Percentiles rank a stretch among this genome's conserved stretches.
Conservation (phyloP, 306 rosid genomes). For the Cicer arietinum region DNA sequence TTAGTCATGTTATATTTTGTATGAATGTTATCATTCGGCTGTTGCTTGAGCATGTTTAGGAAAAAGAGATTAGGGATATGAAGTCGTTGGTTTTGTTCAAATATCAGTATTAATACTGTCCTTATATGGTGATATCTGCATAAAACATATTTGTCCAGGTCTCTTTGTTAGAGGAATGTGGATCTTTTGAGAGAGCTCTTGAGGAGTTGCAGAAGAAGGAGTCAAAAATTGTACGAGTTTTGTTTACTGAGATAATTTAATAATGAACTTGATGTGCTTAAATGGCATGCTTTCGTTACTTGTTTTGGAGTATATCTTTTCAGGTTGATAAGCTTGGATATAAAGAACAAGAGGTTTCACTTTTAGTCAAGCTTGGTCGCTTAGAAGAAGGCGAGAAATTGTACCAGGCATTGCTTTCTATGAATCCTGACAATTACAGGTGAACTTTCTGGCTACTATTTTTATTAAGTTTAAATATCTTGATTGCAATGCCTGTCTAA, state of each 20-base stretch:
- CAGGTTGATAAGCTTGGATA: conserved; percentile 83
- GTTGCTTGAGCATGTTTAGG: conserved; percentile 13
- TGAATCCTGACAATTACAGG: conserved; percentile 96
- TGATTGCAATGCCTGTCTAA: conserved; percentile 22
- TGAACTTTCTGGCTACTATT: conserved; percentile 42
- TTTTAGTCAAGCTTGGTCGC: conserved; percentile 79
- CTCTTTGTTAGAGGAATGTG: conserved; percentile 85
- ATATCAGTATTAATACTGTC: conserved; percentile 1
- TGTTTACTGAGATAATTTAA: conserved; percentile 36
- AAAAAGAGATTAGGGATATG: neutral
- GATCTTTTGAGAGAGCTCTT: conserved; percentile 72
- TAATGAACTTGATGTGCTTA: conserved; percentile 37
- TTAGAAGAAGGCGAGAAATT: conserved; percentile 75
- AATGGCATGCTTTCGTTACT: conserved; percentile 39
- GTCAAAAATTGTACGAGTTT: conserved; percentile 67
- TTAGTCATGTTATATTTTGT: conserved; percentile 28
- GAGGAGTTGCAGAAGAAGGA: conserved; percentile 81
- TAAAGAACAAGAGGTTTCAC: conserved; percentile 89
- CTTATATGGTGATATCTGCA: conserved; percentile 35
- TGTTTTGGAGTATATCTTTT: conserved; percentile 39
- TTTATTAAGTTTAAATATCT: conserved; percentile 27
- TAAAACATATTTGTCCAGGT: conserved; percentile 57
- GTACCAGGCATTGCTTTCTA: conserved; percentile 68
- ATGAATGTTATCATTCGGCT: conserved; percentile 23
- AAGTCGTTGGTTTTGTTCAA: conserved; percentile 25